Conservation (phyloP, 2,329 filamentous ascomycete genomes). For the Periconia sp. region DNA sequence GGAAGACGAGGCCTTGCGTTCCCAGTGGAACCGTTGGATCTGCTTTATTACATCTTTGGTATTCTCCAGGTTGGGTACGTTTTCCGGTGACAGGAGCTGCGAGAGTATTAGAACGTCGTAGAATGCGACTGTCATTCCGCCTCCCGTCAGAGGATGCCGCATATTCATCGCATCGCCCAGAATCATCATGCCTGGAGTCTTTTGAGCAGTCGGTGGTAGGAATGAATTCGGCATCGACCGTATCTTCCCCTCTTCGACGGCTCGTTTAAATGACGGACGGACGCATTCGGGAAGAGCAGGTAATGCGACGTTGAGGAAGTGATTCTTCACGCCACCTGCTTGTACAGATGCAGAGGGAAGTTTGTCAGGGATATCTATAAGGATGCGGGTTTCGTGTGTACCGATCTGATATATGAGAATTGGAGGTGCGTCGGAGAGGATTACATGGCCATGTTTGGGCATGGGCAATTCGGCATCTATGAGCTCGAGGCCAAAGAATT, state of each 20-base stretch:
- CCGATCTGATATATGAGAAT: slow-evolving; percentile 97
- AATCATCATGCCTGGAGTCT: slow-evolving; percentile 74
- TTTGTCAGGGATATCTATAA: slow-evolving; percentile 85
- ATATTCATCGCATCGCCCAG: slow-evolving; percentile 98
- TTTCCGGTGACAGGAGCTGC: slow-evolving; percentile 72
- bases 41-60: slow-evolving; percentile 68
- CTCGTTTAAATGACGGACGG: slow-evolving; percentile 74
- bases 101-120: slow-evolving; percentile 85
- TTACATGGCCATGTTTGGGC: slow-evolving; percentile 81
- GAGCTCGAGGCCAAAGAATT: slow-evolving; percentile 93
- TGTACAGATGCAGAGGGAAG: slow-evolving; percentile 74
- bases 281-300: slow-evolving; percentile 76
- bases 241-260: slow-evolving; percentile 77
- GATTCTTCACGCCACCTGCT: slow-evolving; percentile 82
- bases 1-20: slow-evolving; percentile 77
- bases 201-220: slow-evolving; percentile 79
- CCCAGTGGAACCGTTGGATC: slow-evolving; percentile 83
- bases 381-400: slow-evolving; percentile 86
- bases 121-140: slow-evolving; percentile 97
- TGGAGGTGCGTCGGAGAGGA: slow-evolving; percentile 78
- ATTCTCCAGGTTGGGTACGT: slow-evolving; percentile 73
- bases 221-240: slow-evolving; percentile 96
- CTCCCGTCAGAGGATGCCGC: slow-evolving; percentile 96
- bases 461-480: slow-evolving; percentile 82
- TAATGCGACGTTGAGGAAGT: slow-evolving; percentile 80